Evolutionary conservation across 768 basidiomycete species (phyloP), one percentile per base, ranked within the genome.

Genomic region (Pleurotus ostreatus): DNA sequence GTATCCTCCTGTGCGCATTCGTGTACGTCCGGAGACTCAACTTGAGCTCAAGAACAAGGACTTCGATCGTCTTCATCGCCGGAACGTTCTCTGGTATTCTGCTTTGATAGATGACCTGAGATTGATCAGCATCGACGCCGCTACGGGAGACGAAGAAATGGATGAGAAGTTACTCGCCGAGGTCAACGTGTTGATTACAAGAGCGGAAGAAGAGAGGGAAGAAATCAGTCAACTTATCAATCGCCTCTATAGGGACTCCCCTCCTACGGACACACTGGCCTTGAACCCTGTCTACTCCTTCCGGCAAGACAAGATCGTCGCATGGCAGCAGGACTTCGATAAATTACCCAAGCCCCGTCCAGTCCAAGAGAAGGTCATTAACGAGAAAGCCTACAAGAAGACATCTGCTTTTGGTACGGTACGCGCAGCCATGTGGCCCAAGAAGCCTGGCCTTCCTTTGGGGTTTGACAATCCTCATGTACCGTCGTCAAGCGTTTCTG

Each of bases 271-370:
- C 65, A 95, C 94, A 0, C 79, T 96, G 43, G 90, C 88, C 38
- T 78, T 95, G 49, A 98, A 94, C 59, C 83, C 83, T 61, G 89
- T 94, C 4, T 85, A 94, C 47, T 85, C 89, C 1, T 86, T 85
- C 58, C 80, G 94, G 46, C 96, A 98, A 72, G 93, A 96, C 63
- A 89, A 88, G 67, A 92, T 96, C 46, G 92, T 96, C 13, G 91
- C 89, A n/a, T 98, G 95, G 92, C 94, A 99, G 69, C 83, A 83
- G 59, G 94, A 98, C 66, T 94, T 96, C 61, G 89, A 93, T 62
- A 83, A 85, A 51, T 77, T 98, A 25, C 88, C 88, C 5, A 91
- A 88, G 64, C 86, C 79, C 55, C 86, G 83, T 62, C 75, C 78
- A 63, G 68, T 70, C 60, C 76, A 78, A 66, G 51, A 53, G 15